Percentiles rank a stretch among this genome's conserved stretches.
These are phyloP conservation scores for Nigrospora sphaerica DNA, from an alignment of 2,329 filamentous ascomycete genomes.

Conservation along the genomic window DNA sequence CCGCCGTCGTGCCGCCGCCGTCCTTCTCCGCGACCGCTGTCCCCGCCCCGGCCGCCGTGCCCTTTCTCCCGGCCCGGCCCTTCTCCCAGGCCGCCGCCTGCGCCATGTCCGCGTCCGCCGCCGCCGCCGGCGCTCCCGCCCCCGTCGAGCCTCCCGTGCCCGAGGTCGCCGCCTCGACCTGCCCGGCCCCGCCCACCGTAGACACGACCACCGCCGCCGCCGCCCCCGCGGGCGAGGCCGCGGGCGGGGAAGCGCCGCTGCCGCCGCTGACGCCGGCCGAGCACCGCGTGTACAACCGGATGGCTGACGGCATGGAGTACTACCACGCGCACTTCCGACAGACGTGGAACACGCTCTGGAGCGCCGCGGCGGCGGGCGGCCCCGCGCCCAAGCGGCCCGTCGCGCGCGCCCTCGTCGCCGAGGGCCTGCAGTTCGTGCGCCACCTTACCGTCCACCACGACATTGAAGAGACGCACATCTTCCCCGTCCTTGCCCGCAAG, in stretches of 20 bases:
- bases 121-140: background rate
- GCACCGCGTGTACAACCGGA: conserved; percentile 63
- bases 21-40: no score
- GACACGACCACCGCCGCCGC: background rate
- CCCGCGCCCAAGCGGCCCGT: background rate
- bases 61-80: no score
- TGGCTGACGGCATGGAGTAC: conserved; percentile 62
- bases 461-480: conserved; percentile 78
- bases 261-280: conserved; percentile 60
- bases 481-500: conserved; percentile 66
- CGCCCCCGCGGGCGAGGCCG: background rate
- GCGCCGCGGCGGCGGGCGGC: conserved; percentile 41
- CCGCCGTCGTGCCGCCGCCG: no score
- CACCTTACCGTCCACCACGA: conserved; percentile 71
- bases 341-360: conserved; percentile 66
- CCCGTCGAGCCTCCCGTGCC: no score
- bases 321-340: conserved; percentile 75
- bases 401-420: conserved; percentile 54
- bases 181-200: background rate
- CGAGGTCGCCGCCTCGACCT: background rate
- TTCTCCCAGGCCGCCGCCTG: no score
- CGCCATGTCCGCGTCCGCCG: background rate
- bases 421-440: conserved; percentile 62
- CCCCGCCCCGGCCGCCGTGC: no score
- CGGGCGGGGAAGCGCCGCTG: conserved; percentile 19